Conservation (phyloP, 495 filamentous ascomycete genomes). For the Neurospora tetraspora region DNA sequence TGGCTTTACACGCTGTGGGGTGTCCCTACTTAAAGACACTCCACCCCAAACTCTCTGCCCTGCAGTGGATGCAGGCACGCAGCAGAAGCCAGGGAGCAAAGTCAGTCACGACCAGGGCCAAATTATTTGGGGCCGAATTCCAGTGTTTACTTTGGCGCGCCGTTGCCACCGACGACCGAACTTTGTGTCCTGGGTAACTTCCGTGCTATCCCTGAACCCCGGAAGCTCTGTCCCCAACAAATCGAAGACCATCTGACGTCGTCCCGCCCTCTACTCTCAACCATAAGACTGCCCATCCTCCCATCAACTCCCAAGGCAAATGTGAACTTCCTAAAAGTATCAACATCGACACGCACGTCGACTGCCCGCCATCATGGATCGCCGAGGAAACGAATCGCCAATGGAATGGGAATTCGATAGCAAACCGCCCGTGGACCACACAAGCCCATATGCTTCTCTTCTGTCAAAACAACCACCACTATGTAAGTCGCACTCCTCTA, state of each 20-base stretch:
- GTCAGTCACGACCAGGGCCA: not conserved
- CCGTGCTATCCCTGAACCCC: not conserved
- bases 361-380: slow-evolving; percentile 23
- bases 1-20: not conserved
- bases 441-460: slow-evolving; percentile 36
- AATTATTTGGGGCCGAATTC: not conserved
- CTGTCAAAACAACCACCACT: slow-evolving; percentile 9
- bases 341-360: not conserved
- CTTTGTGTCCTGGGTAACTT: not conserved
- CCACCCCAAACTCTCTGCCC: not conserved
- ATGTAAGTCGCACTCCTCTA: slow-evolving; percentile 10
- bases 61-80: not conserved
- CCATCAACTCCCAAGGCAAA: not conserved
- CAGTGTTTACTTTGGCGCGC: slow-evolving; percentile 19
- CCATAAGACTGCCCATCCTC: not conserved
- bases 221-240: not conserved
- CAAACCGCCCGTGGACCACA: slow-evolving; percentile 32
- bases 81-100: not conserved
- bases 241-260: not conserved
- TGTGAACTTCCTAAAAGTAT: not conserved
- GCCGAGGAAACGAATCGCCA: slow-evolving; percentile 33
- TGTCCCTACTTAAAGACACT: not conserved
- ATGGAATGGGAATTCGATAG: slow-evolving; percentile 45
- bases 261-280: not conserved
- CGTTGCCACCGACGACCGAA: slow-evolving; percentile 22